Conservation (phyloP, 1,139 yeast genomes). For the Saccharomyces hybrid region DNA sequence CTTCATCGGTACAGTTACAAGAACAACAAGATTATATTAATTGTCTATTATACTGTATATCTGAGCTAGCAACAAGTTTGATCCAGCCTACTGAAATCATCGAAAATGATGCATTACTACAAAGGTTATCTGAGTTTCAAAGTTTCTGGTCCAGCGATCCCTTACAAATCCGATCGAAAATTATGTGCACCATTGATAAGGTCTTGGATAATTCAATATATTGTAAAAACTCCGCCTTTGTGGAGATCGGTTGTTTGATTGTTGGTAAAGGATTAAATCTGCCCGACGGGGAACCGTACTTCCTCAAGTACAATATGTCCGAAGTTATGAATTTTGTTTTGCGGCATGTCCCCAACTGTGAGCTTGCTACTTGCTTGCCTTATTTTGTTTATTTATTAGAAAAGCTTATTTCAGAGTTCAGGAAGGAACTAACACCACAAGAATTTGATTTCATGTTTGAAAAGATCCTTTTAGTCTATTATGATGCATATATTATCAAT, state of each 20-base stretch:
- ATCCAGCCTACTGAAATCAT: slow-evolving; percentile 47
- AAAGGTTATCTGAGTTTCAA: slow-evolving; percentile 29
- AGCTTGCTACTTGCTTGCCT: slow-evolving; percentile 23
- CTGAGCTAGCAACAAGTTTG: slow-evolving; percentile 63
- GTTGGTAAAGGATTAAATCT: slow-evolving; percentile 26
- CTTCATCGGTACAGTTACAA: slow-evolving; percentile 12
- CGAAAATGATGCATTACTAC: slow-evolving; percentile 28
- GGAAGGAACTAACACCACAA: slow-evolving; percentile 15
- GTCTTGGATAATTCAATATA: slow-evolving; percentile 17
- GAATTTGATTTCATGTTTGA: slow-evolving; percentile 28
- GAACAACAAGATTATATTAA: slow-evolving; percentile 34
- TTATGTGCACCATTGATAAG: slow-evolving; percentile 31
- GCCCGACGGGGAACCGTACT: slow-evolving; percentile 28
- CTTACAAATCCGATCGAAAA: slow-evolving; percentile 31
- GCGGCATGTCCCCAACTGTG: slow-evolving; percentile 15
- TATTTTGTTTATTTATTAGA: slow-evolving; percentile 27
- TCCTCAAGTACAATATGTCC: slow-evolving; percentile 23
- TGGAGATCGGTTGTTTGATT: slow-evolving; percentile 29
- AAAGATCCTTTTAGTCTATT: slow-evolving; percentile 21
- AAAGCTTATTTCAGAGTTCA: slow-evolving; percentile 19
- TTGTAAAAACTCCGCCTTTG: slow-evolving; percentile 21
- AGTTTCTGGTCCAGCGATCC: slow-evolving; percentile 36
- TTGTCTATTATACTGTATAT: slow-evolving; percentile 54
- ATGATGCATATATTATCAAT: slow-evolving; percentile 23
- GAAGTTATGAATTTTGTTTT: slow-evolving; percentile 26